Conservation (phyloP, 768 basidiomycete species). For the Lepiota brunneoincarnata region DNA sequence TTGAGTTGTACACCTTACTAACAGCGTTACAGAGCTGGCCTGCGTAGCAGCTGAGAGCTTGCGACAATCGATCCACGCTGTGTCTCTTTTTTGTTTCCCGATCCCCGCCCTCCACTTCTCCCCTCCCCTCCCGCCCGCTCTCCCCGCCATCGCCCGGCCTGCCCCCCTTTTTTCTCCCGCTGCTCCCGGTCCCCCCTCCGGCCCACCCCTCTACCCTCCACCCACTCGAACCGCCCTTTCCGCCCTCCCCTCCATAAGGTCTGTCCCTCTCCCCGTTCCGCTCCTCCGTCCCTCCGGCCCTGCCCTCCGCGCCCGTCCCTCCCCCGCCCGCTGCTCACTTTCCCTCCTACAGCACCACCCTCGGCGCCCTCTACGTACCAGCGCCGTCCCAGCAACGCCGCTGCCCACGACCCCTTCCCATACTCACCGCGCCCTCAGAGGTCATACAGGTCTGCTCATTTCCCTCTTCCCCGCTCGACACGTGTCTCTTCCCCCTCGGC, state of each 20-base stretch:
- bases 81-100: slow-evolving; percentile 12
- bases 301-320: slow-evolving; percentile 1
- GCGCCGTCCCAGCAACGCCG: not conserved
- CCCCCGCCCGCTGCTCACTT: slow-evolving; percentile 3
- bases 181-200: slow-evolving; percentile 1
- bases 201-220: not conserved
- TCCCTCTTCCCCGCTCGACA: not conserved
- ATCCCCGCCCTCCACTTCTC: slow-evolving; percentile 12
- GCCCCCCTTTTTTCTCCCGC: slow-evolving; percentile 9
- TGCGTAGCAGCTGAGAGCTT: slow-evolving; percentile 15
- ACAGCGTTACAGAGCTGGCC: slow-evolving; percentile 14
- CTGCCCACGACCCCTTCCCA: not conserved
- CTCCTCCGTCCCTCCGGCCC: slow-evolving; percentile 2
- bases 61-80: slow-evolving; percentile 15
- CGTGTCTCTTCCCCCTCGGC: slow-evolving; percentile 8
- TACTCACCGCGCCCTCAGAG: not conserved
- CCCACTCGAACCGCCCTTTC: not conserved
- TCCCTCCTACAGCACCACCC: not conserved
- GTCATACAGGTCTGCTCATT: not conserved
- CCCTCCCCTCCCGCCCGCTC: slow-evolving; percentile 10
- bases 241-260: slow-evolving; percentile 9
- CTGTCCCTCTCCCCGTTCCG: slow-evolving; percentile 7
- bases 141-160: slow-evolving; percentile 4
- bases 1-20: slow-evolving; percentile 13
- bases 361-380: not conserved